Evolutionary conservation across 164 flowering plant species (phyloP).

Genomic region (Sextonia rubra): DNA sequence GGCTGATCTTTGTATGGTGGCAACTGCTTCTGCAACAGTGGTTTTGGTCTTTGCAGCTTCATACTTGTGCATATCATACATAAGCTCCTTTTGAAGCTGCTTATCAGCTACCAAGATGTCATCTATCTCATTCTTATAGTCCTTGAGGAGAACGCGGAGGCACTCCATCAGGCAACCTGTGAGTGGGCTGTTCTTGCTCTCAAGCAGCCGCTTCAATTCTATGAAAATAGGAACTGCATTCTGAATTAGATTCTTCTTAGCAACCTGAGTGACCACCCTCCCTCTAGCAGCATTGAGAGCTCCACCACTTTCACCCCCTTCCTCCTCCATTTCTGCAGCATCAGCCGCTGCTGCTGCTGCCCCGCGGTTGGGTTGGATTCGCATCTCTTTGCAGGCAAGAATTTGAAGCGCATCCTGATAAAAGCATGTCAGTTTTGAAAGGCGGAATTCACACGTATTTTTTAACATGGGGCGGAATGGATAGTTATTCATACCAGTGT

Average conservation of each 20-base stretch:
- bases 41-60: constrained; percentile 60
- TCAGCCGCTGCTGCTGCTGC: constrained; percentile 37
- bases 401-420: constrained; percentile 81
- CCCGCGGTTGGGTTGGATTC: constrained; percentile 55
- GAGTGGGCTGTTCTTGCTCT: constrained; percentile 88
- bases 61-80: constrained; percentile 87
- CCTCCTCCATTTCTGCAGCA: constrained; percentile 60
- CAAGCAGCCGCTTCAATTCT: constrained; percentile 78
- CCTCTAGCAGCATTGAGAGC: constrained; percentile 53
- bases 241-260: constrained; percentile 76
- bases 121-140: constrained; percentile 90
- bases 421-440: background rate
- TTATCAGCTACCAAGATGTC: constrained; percentile 85
- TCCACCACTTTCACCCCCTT: constrained; percentile 41
- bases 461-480: too few relatives aligned
- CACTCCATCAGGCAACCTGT: constrained; percentile 96
- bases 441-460: background rate
- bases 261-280: constrained; percentile 72
- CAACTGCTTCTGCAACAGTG: constrained; percentile 46
- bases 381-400: constrained; percentile 85
- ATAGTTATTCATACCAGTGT: too few relatives aligned
- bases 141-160: constrained; percentile 80
- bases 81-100: constrained; percentile 91
- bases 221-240: constrained; percentile 92
- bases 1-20: constrained; percentile 30